These are phyloP conservation scores for Capsella rubella DNA, from an alignment of 441 rosid genomes.

Conservation along the genomic window DNA sequence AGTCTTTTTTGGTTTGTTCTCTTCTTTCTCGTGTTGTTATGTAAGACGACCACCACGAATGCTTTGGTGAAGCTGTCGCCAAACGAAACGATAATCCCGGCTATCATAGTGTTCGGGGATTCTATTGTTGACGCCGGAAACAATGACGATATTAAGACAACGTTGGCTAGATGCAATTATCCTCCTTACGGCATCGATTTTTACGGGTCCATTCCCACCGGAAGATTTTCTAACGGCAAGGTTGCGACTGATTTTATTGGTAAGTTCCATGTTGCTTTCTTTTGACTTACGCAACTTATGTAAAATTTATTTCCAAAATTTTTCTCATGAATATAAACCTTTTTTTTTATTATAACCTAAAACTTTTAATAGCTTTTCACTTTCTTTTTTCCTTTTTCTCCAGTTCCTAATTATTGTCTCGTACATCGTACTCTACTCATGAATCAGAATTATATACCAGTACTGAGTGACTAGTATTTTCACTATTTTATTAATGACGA, in stretches of 20 bases:
- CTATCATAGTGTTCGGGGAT: constrained; percentile 58
- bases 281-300: constrained; percentile 39
- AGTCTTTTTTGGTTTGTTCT: constrained; percentile 13
- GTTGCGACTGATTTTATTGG: constrained; percentile 59
- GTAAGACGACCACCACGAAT: constrained; percentile 8
- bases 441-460: background rate
- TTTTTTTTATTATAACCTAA: background rate
- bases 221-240: constrained; percentile 59
- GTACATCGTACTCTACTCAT: background rate
- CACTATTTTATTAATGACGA: background rate
- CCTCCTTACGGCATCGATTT: constrained; percentile 67
- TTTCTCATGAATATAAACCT: constrained; percentile 17
- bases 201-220: constrained; percentile 53
- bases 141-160: constrained; percentile 46
- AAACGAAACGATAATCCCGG: constrained; percentile 40
- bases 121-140: constrained; percentile 66
- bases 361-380: background rate
- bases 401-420: background rate
- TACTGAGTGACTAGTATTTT: background rate
- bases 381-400: background rate
- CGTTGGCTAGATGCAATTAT: constrained; percentile 53
- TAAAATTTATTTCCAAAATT: constrained; percentile 28
- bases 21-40: constrained; percentile 34
- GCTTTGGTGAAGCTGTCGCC: constrained; percentile 43
- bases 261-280: constrained; percentile 44